Percentiles rank a stretch among this genome's conserved stretches.
Evolutionary conservation across 768 basidiomycete genomes (phyloP).

Genomic region (Lactarius akahatsu): DNA sequence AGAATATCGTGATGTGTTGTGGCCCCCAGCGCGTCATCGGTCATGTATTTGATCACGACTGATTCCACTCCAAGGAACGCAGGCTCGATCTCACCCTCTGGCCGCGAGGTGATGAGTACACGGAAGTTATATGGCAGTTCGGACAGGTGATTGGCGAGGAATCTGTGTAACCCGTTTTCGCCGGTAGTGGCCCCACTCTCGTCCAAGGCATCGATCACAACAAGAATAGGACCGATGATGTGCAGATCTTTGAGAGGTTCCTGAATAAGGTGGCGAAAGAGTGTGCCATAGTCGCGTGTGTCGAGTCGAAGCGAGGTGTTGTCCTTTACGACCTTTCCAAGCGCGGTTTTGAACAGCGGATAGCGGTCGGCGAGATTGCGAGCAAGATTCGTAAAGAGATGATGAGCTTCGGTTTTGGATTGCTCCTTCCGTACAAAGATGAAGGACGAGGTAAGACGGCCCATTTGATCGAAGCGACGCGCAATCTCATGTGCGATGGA

Average conservation of each 20-base stretch:
- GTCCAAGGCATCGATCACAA: constrained; percentile 6
- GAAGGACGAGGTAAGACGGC: not conserved
- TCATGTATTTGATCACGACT: not conserved
- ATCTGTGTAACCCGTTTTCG: not conserved
- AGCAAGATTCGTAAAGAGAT: not conserved
- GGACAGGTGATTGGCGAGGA: not conserved
- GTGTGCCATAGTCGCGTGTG: constrained; percentile 1
- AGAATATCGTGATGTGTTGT: too few species aligned
- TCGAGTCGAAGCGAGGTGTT: not conserved
- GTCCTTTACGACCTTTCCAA: not conserved
- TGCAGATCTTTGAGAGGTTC: not conserved
- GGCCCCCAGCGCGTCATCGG: not conserved
- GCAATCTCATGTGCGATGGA: not conserved
- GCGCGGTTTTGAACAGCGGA: not conserved
- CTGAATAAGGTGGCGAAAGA: not conserved
- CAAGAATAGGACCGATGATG: not conserved
- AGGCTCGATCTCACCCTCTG: not conserved
- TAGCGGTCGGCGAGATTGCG: not conserved
- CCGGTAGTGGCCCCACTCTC: not conserved
- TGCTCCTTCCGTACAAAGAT: constrained; percentile 2
- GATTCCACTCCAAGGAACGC: not conserved
- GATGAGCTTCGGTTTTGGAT: not conserved
- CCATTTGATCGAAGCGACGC: not conserved
- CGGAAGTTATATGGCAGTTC: constrained; percentile 4
- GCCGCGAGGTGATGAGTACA: constrained; percentile 6